A percentile compares a stretch with the other conserved stretches of the same genome.
These are phyloP conservation scores for Cyclotella sp. DNA, from an alignment of 108 stramenopile genomes.

Conservation along the genomic window DNA sequence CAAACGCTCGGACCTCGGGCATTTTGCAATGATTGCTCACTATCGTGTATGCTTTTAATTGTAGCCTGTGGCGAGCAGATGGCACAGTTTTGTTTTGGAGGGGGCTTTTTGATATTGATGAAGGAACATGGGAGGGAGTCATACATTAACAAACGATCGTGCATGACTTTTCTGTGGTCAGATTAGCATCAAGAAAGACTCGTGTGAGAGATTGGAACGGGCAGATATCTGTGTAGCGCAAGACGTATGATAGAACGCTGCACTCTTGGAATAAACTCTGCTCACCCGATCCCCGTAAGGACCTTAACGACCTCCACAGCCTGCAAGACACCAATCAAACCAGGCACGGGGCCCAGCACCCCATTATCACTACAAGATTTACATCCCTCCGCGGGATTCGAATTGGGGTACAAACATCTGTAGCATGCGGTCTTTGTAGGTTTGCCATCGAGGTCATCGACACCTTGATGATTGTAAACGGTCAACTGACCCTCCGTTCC, in stretches of 20 bases:
- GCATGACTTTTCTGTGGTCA: conserved; percentile 53
- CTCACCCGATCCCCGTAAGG: conserved; percentile 76
- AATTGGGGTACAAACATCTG: conserved; percentile 89
- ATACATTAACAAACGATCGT: conserved; percentile 83
- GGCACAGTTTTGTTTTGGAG: conserved; percentile 59
- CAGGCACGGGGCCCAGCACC: conserved; percentile 91
- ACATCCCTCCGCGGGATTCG: conserved; percentile 62
- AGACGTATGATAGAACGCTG: no score
- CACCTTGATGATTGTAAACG: conserved; percentile 68
- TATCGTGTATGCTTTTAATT: conserved; percentile 74
- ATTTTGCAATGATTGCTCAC: conserved; percentile 49
- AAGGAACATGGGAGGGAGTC: conserved; percentile 81
- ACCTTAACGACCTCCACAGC: conserved; percentile 92
- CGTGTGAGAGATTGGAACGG: no score
- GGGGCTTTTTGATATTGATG: conserved; percentile 78
- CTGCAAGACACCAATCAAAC: conserved; percentile 93
- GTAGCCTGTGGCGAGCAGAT: conserved; percentile 72
- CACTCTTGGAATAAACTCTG: no score
- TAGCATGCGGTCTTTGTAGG: conserved; percentile 64
- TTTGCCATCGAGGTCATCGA: neutral
- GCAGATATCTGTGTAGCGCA: no score
- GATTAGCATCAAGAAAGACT: neutral
- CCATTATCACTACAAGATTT: conserved; percentile 88
- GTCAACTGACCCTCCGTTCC: conserved; percentile 89
- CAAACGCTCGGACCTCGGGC: conserved; percentile 64